Evolutionary conservation across 2,329 filamentous ascomycete genomes (phyloP), one percentile per base, ranked within the genome.

Genomic region (Atkinsonella texensis): DNA sequence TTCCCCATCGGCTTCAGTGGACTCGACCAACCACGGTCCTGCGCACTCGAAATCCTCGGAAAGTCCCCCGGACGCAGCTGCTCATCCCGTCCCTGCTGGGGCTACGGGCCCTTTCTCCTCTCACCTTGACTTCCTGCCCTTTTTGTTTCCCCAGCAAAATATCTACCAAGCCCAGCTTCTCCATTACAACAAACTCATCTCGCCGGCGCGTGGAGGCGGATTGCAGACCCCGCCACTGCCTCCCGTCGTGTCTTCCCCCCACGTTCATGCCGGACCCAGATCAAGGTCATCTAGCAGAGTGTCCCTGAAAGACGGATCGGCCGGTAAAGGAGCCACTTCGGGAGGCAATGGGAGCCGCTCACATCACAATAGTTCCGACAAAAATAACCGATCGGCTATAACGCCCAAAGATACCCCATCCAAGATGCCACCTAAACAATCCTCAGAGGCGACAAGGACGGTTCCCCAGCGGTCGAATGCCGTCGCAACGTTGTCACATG

Each of bases 331-430:
- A 60, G 70, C 65, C 63, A 64, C 71, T 60, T 66, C 74, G 65
- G 77, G 72, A 72, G 75, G 77, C 74, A 74, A 80, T 84, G 81
- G 80, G 81, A 82, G 75, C 76, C 81, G 75, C 70, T 69, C 72
- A 63, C 67, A 73, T 62, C 75, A 75, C 59, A 73, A 67, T 65
- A 28, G 28, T 28, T 70, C 70, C 61, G 78, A 76, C 64, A 81
- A 80, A 75, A 79, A 77, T 69, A 79, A 79, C 69, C 77, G 79
- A 63, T 72, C 74, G 74, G 75, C 75, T 74, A 75, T 81, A 74
- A 74, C 76, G 68, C 69, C 74, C 62, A 81, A 79, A 69, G 79
- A 80, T 59, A 63, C 65, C 51, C 60, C 63, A 58, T 57, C 61
- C 62, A 80, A 77, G 61, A 77, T 79, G 75, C 65, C 73, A 55